Base-by-base conservation (phyloP, 805 yeast species). In the Sugiyamaella chiloensis region DNA sequence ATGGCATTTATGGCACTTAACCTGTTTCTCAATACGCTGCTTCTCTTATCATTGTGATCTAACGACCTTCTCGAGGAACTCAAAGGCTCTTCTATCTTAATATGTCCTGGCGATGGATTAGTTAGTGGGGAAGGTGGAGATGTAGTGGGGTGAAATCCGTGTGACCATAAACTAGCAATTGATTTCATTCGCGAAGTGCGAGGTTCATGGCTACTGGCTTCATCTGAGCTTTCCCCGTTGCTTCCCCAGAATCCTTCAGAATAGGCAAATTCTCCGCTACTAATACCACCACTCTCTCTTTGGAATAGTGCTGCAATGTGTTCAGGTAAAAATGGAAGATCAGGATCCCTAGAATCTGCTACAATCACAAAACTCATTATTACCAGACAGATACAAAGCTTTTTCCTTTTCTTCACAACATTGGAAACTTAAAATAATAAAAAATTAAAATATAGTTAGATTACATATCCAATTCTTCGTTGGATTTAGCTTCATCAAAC, bases 291-390 rank as follows among this genome's bases (percentile, higher is more conserved):
- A 4, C 20, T 19, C 20, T 14, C 20, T 5, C 21, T 21, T 12
- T 12, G 20, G 9, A 34, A 14, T 3, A 34, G 37, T 14, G 37
- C 20, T 16, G 37, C 37, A 5, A 34, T 19, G 20, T 34, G 37
- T 11, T 34, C 37, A 5, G 37, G 37, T 7, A 34, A 19, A 16
- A 34, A 34, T 16, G 37, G 37, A 19, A 34, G 37, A 19, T 16
- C 19, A 16, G 37, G 37, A 34, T 34, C 20, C 6, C 37, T 19
- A 16, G 37, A 34, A 34, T 34, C 37, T 4, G 37, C 37, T 34
- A 34, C 37, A 16, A 34, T 12, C 19, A 12, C 20, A 12, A 34
- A 12, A 16, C 20, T 34, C 37, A 34, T 34, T 16, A 12, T 34
- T 34, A n/a, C 16, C 16, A 29, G 34, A 17, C 34, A 6, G 16